Evolutionary conservation across 805 yeast species (phyloP).

Genomic region (Starmera caribaea): DNA sequence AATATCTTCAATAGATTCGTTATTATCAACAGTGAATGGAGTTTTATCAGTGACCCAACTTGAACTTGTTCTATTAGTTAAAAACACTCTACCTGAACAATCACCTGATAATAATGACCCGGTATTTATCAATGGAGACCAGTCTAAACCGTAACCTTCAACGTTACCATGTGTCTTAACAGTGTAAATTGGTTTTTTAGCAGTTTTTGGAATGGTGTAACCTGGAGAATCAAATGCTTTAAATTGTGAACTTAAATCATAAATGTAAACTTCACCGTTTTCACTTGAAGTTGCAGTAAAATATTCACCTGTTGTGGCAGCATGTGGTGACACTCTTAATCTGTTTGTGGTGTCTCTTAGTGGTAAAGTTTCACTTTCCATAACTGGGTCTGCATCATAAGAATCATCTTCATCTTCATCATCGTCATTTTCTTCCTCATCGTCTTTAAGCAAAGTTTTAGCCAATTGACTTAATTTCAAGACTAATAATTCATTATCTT

Average conservation of each 20-base stretch:
- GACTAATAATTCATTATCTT: slow-evolving; percentile 81
- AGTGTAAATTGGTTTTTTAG: slow-evolving; percentile 76
- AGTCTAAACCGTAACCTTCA: slow-evolving; percentile 96
- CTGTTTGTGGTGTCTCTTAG: slow-evolving; percentile 82
- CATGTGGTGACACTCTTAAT: slow-evolving; percentile 73
- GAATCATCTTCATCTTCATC: slow-evolving; percentile 68
- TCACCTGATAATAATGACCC: slow-evolving; percentile 89
- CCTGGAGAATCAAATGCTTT: slow-evolving; percentile 89
- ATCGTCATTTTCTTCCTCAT: slow-evolving; percentile 66
- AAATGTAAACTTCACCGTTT: slow-evolving; percentile 80
- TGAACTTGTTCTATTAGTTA: slow-evolving; percentile 67
- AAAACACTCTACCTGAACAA: slow-evolving; percentile 69
- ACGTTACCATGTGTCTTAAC: slow-evolving; percentile 80
- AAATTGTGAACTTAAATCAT: slow-evolving; percentile 70
- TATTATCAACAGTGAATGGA: slow-evolving; percentile 54
- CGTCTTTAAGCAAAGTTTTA: slow-evolving; percentile 81
- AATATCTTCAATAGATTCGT: slow-evolving; percentile 85
- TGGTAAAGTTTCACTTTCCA: slow-evolving; percentile 77
- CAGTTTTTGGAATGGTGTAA: slow-evolving; percentile 61
- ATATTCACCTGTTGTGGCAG: slow-evolving; percentile 65
- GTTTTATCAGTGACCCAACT: slow-evolving; percentile 82
- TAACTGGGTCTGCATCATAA: slow-evolving; percentile 68
- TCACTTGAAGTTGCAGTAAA: slow-evolving; percentile 85
- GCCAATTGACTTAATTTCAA: slow-evolving; percentile 75
- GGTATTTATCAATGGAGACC: slow-evolving; percentile 79